Evolutionary conservation across 2,329 filamentous ascomycete genomes (phyloP).

Genomic region (Orbilia brochopaga): DNA sequence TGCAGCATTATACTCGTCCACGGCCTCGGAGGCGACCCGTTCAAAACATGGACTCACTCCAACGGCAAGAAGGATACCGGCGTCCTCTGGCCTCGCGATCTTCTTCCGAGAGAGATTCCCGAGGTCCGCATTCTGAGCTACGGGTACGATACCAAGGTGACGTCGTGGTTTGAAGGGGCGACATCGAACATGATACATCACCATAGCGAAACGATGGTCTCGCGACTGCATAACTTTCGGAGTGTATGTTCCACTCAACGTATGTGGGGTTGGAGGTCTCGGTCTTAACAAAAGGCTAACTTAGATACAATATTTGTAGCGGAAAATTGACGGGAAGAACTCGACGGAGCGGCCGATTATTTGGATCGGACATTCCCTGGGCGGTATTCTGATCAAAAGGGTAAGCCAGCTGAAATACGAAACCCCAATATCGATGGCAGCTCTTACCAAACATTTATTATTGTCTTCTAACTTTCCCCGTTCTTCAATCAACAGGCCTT

Average conservation of each 20-base stretch:
- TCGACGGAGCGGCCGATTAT: conserved; percentile 53
- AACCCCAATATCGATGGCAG: background rate
- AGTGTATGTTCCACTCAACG: conserved; percentile 38
- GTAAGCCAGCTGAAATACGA: conserved; percentile 21
- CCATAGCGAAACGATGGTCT: conserved; percentile 54
- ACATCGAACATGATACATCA: conserved; percentile 55
- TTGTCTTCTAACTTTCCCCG: conserved; percentile 18
- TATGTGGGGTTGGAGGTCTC: background rate
- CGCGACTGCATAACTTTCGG: conserved; percentile 54
- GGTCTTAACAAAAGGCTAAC: background rate
- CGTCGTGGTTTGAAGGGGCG: conserved; percentile 52
- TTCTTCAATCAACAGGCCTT: conserved; percentile 45
- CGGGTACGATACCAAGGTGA: conserved; percentile 55
- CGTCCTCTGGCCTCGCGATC: conserved; percentile 55
- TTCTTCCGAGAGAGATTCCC: conserved; percentile 54
- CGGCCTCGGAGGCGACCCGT: conserved; percentile 54
- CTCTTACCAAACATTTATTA: background rate
- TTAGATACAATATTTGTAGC: conserved; percentile 37
- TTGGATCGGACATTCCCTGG: conserved; percentile 54
- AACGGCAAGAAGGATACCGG: conserved; percentile 46
- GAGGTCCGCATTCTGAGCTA: conserved; percentile 55
- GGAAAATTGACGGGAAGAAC: conserved; percentile 52
- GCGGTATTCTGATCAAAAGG: conserved; percentile 54
- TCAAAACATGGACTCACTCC: conserved; percentile 54
- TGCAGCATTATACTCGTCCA: conserved; percentile 55